These are phyloP conservation scores for Lactarius deliciosus DNA, from an alignment of 768 basidiomycete species.

Conservation along the genomic window DNA sequence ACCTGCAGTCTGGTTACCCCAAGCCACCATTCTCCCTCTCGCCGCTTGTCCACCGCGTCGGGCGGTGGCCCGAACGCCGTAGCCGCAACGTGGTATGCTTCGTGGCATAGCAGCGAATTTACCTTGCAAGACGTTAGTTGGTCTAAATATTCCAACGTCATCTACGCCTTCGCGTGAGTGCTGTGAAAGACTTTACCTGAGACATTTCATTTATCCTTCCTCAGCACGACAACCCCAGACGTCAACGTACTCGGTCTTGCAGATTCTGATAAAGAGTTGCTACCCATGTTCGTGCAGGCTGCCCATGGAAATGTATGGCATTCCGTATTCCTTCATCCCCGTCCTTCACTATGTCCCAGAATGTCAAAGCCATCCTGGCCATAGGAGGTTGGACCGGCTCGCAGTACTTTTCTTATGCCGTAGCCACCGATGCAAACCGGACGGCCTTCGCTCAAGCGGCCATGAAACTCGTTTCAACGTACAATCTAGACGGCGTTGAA, in stretches of 20 bases:
- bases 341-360: constrained; percentile 5
- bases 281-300: constrained; percentile 31
- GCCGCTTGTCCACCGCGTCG: background rate
- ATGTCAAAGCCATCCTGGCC: constrained; percentile 23
- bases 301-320: constrained; percentile 30
- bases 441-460: constrained; percentile 19
- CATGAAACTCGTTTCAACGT: constrained; percentile 1
- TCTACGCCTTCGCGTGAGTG: constrained; percentile 64
- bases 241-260: constrained; percentile 32
- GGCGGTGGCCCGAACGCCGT: constrained; percentile 29
- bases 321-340: background rate
- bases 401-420: constrained; percentile 22
- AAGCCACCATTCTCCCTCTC: too few relatives aligned
- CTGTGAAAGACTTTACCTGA: background rate
- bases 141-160: constrained; percentile 55
- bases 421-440: constrained; percentile 19
- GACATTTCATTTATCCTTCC: background rate
- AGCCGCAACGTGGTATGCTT: constrained; percentile 56
- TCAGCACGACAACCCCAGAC: constrained; percentile 23
- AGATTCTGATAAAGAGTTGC: constrained; percentile 31
- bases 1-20: background rate
- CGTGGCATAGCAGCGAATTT: constrained; percentile 46
- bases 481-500: constrained; percentile 24
- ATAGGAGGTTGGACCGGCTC: constrained; percentile 27
- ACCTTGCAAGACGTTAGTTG: constrained; percentile 50